phyloP scores from a whole-genome alignment of 768 basidiomycete species.

The Kondoa subrosea region DNA sequence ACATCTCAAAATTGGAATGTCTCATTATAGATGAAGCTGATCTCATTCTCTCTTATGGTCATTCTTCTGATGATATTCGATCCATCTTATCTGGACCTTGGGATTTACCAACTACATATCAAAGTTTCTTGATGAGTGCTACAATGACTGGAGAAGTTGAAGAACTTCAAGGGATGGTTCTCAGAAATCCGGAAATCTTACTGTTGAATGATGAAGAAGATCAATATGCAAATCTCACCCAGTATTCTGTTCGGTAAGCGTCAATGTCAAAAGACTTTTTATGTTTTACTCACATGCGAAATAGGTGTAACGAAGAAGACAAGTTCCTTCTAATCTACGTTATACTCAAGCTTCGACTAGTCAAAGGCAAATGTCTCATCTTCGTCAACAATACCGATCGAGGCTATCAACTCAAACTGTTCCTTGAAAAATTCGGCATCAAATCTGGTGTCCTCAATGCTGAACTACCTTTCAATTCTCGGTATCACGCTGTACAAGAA shows the following conservation, averaged over 20 bases:
- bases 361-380: conserved; percentile 86
- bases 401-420: conserved; percentile 88
- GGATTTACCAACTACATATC: conserved; percentile 63
- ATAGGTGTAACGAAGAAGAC: conserved; percentile 84
- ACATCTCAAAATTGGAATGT: conserved; percentile 52
- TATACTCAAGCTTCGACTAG: conserved; percentile 84
- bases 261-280: not conserved
- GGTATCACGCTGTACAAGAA: conserved; percentile 95
- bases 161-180: conserved; percentile 64
- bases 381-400: conserved; percentile 95
- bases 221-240: conserved; percentile 8
- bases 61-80: conserved; percentile 66
- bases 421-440: conserved; percentile 92
- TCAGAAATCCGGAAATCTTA: conserved; percentile 64
- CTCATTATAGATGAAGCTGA: conserved; percentile 97
- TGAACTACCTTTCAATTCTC: conserved; percentile 83
- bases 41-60: conserved; percentile 87
- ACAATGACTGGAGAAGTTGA: conserved; percentile 96
- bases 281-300: not conserved
- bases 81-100: conserved; percentile 46
- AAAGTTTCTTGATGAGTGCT: conserved; percentile 90
- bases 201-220: conserved; percentile 5
- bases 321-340: conserved; percentile 94
- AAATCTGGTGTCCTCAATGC: conserved; percentile 91
- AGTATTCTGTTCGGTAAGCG: conserved; percentile 14